A percentile compares a stretch with the other conserved stretches of the same genome.
Evolutionary conservation across 2,329 filamentous ascomycete species (phyloP).

Genomic region (Ophiostoma tasmaniense): DNA sequence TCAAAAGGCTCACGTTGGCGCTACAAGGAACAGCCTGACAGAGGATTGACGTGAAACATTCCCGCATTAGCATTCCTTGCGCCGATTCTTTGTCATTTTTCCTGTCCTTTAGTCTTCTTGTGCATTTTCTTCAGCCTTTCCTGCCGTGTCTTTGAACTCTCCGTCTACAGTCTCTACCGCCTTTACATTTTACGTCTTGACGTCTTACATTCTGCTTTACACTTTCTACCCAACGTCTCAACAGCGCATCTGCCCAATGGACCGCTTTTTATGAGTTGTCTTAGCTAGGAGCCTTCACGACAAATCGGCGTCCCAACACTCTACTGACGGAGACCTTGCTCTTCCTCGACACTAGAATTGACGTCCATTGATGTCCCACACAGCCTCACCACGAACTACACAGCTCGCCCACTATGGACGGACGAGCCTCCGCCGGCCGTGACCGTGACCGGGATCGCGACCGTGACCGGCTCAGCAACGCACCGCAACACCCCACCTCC

Average conservation of each 20-base stretch:
- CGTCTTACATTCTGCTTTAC: background rate
- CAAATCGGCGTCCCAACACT: slow-evolving; percentile 1
- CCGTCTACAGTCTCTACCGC: background rate
- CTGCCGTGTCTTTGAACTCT: background rate
- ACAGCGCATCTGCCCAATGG: slow-evolving; percentile 9
- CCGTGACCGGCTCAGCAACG: slow-evolving; percentile 14
- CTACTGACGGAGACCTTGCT: background rate
- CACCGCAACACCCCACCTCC: slow-evolving; percentile 6
- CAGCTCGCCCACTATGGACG: slow-evolving; percentile 24
- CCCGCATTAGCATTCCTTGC: background rate
- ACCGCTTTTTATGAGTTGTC: slow-evolving; percentile 8
- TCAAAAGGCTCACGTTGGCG: background rate
- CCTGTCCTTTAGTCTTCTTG: background rate
- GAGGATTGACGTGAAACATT: slow-evolving; percentile 4
- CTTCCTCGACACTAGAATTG: background rate
- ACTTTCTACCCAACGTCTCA: background rate
- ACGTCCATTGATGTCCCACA: background rate
- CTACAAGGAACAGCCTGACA: background rate
- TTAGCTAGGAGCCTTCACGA: slow-evolving; percentile 8
- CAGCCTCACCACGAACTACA: background rate
- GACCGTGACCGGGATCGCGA: slow-evolving; percentile 20
- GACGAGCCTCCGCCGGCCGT: slow-evolving; percentile 23
- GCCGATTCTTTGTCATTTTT: background rate
- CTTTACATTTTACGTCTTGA: background rate
- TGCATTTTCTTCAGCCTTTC: background rate